Evolutionary conservation across 805 yeast species (phyloP).

Genomic region (Wickerhamiella domercqiae): DNA sequence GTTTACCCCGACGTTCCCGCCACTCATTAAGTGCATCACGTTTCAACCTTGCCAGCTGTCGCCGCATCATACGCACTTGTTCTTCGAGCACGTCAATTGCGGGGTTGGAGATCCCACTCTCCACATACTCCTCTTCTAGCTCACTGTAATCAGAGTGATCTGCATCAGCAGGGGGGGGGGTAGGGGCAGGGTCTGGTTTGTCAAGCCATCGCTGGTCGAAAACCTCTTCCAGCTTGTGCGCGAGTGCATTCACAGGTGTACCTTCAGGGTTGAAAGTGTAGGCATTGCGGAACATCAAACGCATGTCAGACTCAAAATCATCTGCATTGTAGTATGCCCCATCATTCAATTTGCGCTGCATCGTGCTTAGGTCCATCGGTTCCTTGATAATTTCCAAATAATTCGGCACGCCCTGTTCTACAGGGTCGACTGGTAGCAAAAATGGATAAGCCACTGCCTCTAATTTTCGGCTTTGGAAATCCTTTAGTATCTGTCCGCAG

Average conservation of each 20-base stretch:
- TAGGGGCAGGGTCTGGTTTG: constrained; percentile 54
- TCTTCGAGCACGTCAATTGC: constrained; percentile 81
- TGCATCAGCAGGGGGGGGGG: constrained; percentile 33
- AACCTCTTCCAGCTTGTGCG: constrained; percentile 73
- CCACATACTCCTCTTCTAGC: constrained; percentile 29
- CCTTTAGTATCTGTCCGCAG: constrained; percentile 69
- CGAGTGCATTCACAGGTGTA: constrained; percentile 92
- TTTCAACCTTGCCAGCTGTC: constrained; percentile 69
- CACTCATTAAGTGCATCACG: constrained; percentile 18
- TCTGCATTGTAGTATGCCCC: constrained; percentile 82
- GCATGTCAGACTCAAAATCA: constrained; percentile 69
- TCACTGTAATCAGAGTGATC: constrained; percentile 29
- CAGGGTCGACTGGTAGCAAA: constrained; percentile 86
- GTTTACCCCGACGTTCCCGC: constrained; percentile 11
- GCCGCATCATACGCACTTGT: constrained; percentile 72
- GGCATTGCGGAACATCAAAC: constrained; percentile 76
- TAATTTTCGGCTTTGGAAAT: constrained; percentile 67
- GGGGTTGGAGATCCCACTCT: constrained; percentile 59
- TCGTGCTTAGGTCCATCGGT: constrained; percentile 91
- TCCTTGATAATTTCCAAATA: constrained; percentile 72
- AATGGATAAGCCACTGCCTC: constrained; percentile 80
- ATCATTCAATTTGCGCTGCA: constrained; percentile 63
- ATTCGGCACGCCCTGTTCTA: constrained; percentile 82
- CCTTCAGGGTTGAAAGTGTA: constrained; percentile 91
- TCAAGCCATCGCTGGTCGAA: constrained; percentile 83